These are phyloP conservation scores for Megacollybia marginata DNA, from an alignment of 768 basidiomycete genomes.

Conservation along the genomic window DNA sequence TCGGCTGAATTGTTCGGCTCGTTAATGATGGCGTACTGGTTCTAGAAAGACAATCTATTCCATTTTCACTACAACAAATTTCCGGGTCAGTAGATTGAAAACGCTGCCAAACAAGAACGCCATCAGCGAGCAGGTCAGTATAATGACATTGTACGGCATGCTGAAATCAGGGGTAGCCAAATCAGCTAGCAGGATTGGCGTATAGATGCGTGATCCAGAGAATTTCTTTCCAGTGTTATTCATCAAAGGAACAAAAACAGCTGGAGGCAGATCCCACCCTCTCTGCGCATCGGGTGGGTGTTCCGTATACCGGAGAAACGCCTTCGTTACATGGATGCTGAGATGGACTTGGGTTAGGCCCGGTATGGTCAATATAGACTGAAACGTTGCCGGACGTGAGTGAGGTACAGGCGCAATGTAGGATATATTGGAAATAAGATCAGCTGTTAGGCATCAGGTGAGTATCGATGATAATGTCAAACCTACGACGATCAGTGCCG, in stretches of 20 bases:
- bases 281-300: constrained; percentile 94
- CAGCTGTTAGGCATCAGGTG: constrained; percentile 31
- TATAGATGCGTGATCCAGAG: constrained; percentile 53
- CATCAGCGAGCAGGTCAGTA: constrained; percentile 86
- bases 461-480: neutral
- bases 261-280: constrained; percentile 90
- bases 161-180: constrained; percentile 98
- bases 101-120: constrained; percentile 91
- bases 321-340: constrained; percentile 69
- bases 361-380: constrained; percentile 65
- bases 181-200: constrained; percentile 75
- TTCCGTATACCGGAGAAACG: constrained; percentile 89
- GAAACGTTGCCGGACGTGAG: constrained; percentile 71
- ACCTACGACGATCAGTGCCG: constrained; percentile 38
- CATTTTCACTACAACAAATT: constrained; percentile 55
- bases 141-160: constrained; percentile 99
- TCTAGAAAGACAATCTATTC: no score
- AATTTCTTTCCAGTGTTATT: constrained; percentile 9
- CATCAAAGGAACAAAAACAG: constrained; percentile 51
- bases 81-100: constrained; percentile 80
- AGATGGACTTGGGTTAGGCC: constrained; percentile 56
- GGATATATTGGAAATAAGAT: constrained; percentile 53
- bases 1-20: no score
- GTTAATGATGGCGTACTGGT: no score
- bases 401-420: constrained; percentile 67